A percentile compares a stretch with the other conserved stretches of the same genome.
phyloP scores from a whole-genome alignment of 2,329 filamentous ascomycete species.

The Pestalotiopsis sp. region DNA sequence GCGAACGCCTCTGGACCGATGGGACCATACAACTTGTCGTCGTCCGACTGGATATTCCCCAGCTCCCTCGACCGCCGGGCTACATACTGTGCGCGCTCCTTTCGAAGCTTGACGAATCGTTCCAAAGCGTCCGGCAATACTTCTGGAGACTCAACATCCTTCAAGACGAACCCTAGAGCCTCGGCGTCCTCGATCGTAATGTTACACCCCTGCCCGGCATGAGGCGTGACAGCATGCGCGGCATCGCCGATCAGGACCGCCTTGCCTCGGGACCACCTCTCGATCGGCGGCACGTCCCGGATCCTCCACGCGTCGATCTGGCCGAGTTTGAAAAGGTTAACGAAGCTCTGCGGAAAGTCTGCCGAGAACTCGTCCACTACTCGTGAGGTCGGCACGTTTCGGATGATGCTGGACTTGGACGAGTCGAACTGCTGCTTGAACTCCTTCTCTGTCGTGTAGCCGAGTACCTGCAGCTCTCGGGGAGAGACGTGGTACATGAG shows the following conservation, averaged over 20 bases:
- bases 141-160: slow-evolving; percentile 2
- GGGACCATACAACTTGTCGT: slow-evolving; percentile 18
- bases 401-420: slow-evolving; percentile 22
- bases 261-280: slow-evolving; percentile 11
- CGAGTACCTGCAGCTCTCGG: slow-evolving; percentile 20
- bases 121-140: slow-evolving; percentile 6
- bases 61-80: slow-evolving; percentile 21
- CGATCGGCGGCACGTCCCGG: slow-evolving; percentile 22
- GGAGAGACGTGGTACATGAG: slow-evolving; percentile 23
- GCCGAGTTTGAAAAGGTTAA: not conserved
- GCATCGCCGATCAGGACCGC: slow-evolving; percentile 14
- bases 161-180: slow-evolving; percentile 16
- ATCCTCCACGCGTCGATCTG: slow-evolving; percentile 24
- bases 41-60: slow-evolving; percentile 18
- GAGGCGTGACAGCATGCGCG: slow-evolving; percentile 25
- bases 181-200: slow-evolving; percentile 28
- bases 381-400: slow-evolving; percentile 17
- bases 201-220: slow-evolving; percentile 24
- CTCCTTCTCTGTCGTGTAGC: slow-evolving; percentile 23
- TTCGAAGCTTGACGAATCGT: slow-evolving; percentile 22
- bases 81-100: slow-evolving; percentile 22
- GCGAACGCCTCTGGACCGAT: slow-evolving; percentile 23
- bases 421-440: slow-evolving; percentile 21
- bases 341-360: slow-evolving; percentile 18
- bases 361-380: slow-evolving; percentile 19